These are phyloP conservation scores for Aspergillus biplanus DNA, from an alignment of 495 filamentous ascomycete species.

Conservation along the genomic window DNA sequence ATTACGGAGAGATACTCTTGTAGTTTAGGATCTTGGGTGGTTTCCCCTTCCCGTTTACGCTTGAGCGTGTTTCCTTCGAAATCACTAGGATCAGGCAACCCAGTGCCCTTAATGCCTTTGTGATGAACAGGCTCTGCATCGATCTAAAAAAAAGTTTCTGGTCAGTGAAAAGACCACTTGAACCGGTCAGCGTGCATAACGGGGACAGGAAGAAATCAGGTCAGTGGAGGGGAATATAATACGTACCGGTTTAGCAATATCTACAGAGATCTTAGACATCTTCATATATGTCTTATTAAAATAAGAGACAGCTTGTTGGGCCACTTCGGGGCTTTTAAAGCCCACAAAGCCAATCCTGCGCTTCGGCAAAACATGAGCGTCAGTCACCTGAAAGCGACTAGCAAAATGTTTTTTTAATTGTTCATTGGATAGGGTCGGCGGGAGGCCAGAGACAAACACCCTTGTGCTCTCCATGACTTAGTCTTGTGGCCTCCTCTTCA, in stretches of 20 bases:
- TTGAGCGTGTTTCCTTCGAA: slow-evolving; percentile 45
- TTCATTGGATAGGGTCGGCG: slow-evolving; percentile 71
- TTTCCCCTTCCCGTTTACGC: slow-evolving; percentile 57
- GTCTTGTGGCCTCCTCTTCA: slow-evolving; percentile 22
- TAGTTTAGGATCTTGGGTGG: slow-evolving; percentile 70
- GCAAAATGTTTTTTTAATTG: slow-evolving; percentile 89
- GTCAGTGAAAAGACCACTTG: slow-evolving; percentile 54
- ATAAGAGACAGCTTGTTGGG: slow-evolving; percentile 81
- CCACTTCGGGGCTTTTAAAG: slow-evolving; percentile 82
- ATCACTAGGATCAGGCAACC: slow-evolving; percentile 22
- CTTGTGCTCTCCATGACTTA: slow-evolving; percentile 60
- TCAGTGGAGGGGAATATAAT: slow-evolving; percentile 7
- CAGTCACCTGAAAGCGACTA: slow-evolving; percentile 75
- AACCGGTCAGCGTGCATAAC: slow-evolving; percentile 47
- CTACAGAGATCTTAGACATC: slow-evolving; percentile 93
- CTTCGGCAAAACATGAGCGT: slow-evolving; percentile 84
- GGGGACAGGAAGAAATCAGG: slow-evolving; percentile 24
- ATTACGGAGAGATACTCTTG: slow-evolving; percentile 87
- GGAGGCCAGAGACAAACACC: slow-evolving; percentile 88
- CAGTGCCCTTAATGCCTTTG: slow-evolving; percentile 32
- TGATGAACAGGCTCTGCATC: slow-evolving; percentile 41
- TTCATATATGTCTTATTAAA: slow-evolving; percentile 94
- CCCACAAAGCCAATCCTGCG: slow-evolving; percentile 95
- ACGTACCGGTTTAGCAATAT: slow-evolving; percentile 84
- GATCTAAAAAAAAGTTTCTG: slow-evolving; percentile 40